Conservation (phyloP, 2,329 filamentous ascomycete species). For the Pseudogymnoascus sp. region DNA sequence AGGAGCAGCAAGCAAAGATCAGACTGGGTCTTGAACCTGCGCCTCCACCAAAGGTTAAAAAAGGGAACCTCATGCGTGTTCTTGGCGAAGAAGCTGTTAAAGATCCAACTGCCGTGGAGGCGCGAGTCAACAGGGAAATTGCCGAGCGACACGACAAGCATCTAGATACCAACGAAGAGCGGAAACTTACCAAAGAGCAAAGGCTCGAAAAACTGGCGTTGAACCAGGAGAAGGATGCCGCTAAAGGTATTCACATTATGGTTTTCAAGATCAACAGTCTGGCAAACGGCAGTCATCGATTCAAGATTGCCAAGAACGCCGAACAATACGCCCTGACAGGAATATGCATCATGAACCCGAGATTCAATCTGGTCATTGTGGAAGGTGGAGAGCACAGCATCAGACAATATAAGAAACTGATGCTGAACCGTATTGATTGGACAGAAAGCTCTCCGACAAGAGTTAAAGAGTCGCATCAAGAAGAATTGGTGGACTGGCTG, state of each 20-base stretch:
- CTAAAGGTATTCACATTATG: slow-evolving; percentile 75
- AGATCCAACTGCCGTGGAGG: slow-evolving; percentile 94
- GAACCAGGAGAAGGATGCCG: slow-evolving; percentile 82
- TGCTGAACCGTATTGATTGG: slow-evolving; percentile 93
- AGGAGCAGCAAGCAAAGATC: slow-evolving; percentile 95
- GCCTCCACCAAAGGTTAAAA: slow-evolving; percentile 92
- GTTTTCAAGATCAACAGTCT: slow-evolving; percentile 87
- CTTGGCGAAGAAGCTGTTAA: slow-evolving; percentile 81
- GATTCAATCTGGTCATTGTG: slow-evolving; percentile 80
- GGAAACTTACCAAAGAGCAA: slow-evolving; percentile 84
- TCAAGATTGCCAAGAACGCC: slow-evolving; percentile 86
- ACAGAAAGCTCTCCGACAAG: slow-evolving; percentile 73
- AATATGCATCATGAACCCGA: slow-evolving; percentile 85
- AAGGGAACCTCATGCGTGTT: slow-evolving; percentile 95
- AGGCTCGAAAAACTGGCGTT: slow-evolving; percentile 71
- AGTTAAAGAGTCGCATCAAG: slow-evolving; percentile 54
- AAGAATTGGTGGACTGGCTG: slow-evolving; percentile 66
- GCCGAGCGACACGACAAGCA: slow-evolving; percentile 77
- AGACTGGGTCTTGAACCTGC: slow-evolving; percentile 82
- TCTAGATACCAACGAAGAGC: slow-evolving; percentile 68
- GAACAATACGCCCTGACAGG: slow-evolving; percentile 83
- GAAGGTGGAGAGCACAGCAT: slow-evolving; percentile 84
- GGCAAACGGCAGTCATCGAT: slow-evolving; percentile 88
- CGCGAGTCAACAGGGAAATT: slow-evolving; percentile 87
- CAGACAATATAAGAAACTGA: slow-evolving; percentile 80